Conservation (phyloP, 192 early-diverging fungal species). For the Coemansia sp. region DNA sequence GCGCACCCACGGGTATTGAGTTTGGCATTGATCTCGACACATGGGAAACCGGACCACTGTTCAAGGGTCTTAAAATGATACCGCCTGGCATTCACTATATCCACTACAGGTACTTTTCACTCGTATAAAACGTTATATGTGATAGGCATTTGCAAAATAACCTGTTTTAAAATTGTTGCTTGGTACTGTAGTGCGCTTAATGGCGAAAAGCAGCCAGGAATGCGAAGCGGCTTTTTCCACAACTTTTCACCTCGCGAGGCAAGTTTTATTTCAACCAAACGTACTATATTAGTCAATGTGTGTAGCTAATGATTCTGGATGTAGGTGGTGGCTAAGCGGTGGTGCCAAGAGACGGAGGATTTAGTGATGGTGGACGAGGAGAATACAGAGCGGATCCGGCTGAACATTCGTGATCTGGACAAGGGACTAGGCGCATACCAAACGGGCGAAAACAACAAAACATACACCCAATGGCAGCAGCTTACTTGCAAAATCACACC, state of each 20-base stretch:
- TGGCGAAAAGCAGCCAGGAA: conserved; percentile 47
- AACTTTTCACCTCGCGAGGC: conserved; percentile 65
- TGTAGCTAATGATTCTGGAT: neutral
- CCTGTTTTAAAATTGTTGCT: too few species aligned
- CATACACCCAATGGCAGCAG: conserved; percentile 74
- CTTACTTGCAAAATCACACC: conserved; percentile 69
- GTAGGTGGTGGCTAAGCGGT: conserved; percentile 78
- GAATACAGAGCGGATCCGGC: conserved; percentile 61
- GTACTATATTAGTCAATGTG: neutral
- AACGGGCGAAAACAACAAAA: conserved; percentile 26
- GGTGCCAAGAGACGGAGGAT: conserved; percentile 76
- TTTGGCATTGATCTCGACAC: conserved; percentile 91
- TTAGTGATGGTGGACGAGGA: conserved; percentile 56
- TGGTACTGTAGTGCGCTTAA: conserved; percentile 20
- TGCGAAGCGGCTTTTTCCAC: conserved; percentile 76
- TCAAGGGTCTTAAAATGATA: conserved; percentile 90
- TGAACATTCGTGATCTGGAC: conserved; percentile 80
- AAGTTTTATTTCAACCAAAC: neutral
- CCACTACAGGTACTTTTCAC: conserved; percentile 62
- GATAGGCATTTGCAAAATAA: too few species aligned
- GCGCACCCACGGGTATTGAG: conserved; percentile 74
- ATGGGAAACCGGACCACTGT: conserved; percentile 87
- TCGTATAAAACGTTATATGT: too few species aligned
- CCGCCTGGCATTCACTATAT: conserved; percentile 94
- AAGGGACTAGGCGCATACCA: conserved; percentile 80